A percentile compares a stretch with the other conserved stretches of the same genome.
Conservation (phyloP, 1,284 basidiomycete genomes). For the Earliella scabrosa region DNA sequence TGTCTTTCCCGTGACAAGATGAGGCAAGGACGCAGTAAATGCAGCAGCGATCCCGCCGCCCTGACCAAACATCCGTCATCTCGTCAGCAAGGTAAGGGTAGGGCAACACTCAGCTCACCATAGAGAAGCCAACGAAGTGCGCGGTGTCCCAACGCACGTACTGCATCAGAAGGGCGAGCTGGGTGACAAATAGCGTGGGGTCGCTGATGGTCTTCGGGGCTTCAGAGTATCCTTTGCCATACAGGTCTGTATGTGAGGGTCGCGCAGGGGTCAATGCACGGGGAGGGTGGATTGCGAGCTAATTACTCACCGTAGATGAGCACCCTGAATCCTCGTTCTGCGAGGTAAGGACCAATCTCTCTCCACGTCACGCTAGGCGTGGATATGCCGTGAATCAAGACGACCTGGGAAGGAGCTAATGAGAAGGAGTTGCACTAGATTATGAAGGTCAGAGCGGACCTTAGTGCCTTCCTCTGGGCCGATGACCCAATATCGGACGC, state of each 20-base stretch:
- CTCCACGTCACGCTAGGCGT: conserved; percentile 75
- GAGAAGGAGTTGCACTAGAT: not conserved
- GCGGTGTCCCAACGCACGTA: conserved; percentile 72
- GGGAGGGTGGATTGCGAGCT: not conserved
- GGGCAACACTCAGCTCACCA: too few relatives aligned
- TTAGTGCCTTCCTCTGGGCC: conserved; percentile 72
- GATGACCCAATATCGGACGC: conserved; percentile 72
- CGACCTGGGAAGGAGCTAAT: conserved; percentile 48
- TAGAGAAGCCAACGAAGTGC: conserved; percentile 70
- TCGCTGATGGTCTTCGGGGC: conserved; percentile 68
- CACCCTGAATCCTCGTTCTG: conserved; percentile 65
- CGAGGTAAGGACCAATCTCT: conserved; percentile 65
- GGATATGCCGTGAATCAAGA: conserved; percentile 75
- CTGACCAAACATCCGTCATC: conserved; percentile 36
- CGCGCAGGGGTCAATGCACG: not conserved
- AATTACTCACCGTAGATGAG: conserved; percentile 63
- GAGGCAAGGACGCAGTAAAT: conserved; percentile 68
- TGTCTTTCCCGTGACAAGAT: conserved; percentile 65
- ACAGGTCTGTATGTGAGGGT: conserved; percentile 57
- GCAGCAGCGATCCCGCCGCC: conserved; percentile 73
- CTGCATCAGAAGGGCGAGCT: conserved; percentile 80
- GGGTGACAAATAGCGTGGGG: conserved; percentile 62
- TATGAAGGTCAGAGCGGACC: conserved; percentile 43
- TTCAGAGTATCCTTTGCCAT: conserved; percentile 81
- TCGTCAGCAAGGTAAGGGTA: too few relatives aligned